Conservation (phyloP, 2,329 filamentous ascomycete genomes). For the Penicillium sp. region DNA sequence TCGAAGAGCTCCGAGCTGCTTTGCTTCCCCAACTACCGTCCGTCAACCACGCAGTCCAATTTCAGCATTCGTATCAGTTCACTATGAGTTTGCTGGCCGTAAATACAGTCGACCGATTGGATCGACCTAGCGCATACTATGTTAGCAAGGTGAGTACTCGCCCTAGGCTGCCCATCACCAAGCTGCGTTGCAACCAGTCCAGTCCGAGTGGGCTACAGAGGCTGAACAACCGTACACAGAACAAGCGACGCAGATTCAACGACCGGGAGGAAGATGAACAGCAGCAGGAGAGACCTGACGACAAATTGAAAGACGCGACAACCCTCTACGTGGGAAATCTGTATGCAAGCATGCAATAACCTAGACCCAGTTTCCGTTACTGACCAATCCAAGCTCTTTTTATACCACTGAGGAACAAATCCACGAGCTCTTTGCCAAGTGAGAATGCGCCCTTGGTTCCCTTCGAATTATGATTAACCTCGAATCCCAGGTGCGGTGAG, state of each 20-base stretch:
- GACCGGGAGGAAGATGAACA: conserved; percentile 56
- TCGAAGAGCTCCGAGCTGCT: conserved; percentile 23
- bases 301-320: conserved; percentile 80
- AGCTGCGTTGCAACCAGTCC: background rate
- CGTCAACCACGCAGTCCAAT: conserved; percentile 1
- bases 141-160: conserved; percentile 66
- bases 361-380: conserved; percentile 14
- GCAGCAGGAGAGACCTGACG: conserved; percentile 62
- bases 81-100: conserved; percentile 29
- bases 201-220: conserved; percentile 2
- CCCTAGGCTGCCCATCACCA: conserved; percentile 4
- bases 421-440: conserved; percentile 93
- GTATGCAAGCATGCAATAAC: conserved; percentile 50
- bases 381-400: conserved; percentile 65
- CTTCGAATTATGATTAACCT: conserved; percentile 6
- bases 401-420: conserved; percentile 99
- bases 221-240: conserved; percentile 46
- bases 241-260: conserved; percentile 67
- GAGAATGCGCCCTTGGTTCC: conserved; percentile 14
- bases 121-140: conserved; percentile 94
- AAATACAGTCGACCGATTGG: conserved; percentile 81
- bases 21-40: conserved; percentile 17
- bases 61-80: background rate
- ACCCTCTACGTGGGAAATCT: conserved; percentile 98
- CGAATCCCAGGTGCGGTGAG: conserved; percentile 67